Evolutionary conservation across 192 early-diverging fungal species (phyloP).

Genomic region (Backusella liffmaniae): DNA sequence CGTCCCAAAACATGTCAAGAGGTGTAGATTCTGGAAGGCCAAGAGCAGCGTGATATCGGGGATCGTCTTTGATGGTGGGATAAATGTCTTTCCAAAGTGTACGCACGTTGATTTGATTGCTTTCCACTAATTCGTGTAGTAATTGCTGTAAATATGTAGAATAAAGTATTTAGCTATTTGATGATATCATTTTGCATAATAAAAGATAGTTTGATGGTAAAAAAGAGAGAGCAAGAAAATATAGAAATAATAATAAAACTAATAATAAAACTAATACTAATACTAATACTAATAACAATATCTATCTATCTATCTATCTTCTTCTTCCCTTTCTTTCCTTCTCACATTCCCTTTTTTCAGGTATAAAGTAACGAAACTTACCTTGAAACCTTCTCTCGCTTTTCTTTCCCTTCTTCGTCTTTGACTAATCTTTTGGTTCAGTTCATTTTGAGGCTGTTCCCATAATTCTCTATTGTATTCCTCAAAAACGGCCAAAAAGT

Average conservation of each 20-base stretch:
- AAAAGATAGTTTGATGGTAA: neutral
- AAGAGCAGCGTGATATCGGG: constrained; percentile 67
- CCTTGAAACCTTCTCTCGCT: constrained; percentile 69
- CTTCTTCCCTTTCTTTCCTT: neutral
- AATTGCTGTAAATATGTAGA: constrained; percentile 42
- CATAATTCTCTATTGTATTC: constrained; percentile 66
- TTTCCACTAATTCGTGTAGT: constrained; percentile 56
- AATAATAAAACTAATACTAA: too few relatives aligned
- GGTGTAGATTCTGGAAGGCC: constrained; percentile 84
- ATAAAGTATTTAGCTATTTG: too few relatives aligned
- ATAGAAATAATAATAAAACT: neutral
- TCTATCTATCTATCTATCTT: neutral
- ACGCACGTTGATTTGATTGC: constrained; percentile 64
- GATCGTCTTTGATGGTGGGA: constrained; percentile 68
- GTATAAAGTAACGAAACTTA: neutral
- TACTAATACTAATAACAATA: neutral
- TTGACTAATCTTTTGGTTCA: constrained; percentile 6
- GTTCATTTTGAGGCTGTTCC: constrained; percentile 48
- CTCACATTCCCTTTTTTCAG: neutral
- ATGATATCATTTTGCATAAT: neutral
- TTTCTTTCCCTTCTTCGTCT: constrained; percentile 62
- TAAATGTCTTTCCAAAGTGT: constrained; percentile 87
- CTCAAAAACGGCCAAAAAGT: constrained; percentile 82
- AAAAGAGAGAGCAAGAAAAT: neutral
- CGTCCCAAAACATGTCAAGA: constrained; percentile 93